phyloP scores from a whole-genome alignment of 176 grass and related monocot species.

The Hsuehochloa calcarea region DNA sequence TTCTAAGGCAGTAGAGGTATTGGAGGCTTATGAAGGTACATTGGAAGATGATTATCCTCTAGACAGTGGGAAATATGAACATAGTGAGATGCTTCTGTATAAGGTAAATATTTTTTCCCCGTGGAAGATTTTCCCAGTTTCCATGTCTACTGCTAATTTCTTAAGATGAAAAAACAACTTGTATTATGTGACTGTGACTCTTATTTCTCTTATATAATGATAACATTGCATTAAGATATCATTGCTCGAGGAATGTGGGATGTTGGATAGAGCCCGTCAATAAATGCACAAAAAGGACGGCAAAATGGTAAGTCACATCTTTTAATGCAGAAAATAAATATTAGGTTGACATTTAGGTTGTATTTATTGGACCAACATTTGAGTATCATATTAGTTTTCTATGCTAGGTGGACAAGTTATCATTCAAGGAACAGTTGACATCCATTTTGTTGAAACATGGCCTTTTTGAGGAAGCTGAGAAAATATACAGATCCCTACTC shows the following conservation, averaged over 20 bases:
- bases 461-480: conserved; percentile 72
- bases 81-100: conserved; percentile 94
- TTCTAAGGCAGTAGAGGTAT: conserved; percentile 77
- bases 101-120: conserved; percentile 43
- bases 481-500: conserved; percentile 74
- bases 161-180: too few species aligned
- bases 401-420: conserved; percentile 79
- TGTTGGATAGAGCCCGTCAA: conserved; percentile 75
- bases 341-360: too few species aligned
- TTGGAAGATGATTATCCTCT: conserved; percentile 98
- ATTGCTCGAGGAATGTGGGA: conserved; percentile 80
- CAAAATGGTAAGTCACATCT: conserved; percentile 68
- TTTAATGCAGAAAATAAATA: not conserved
- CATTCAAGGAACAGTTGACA: conserved; percentile 91
- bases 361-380: not conserved
- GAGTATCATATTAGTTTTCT: conserved; percentile 18
- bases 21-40: conserved; percentile 38
- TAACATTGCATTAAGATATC: conserved; percentile 53
- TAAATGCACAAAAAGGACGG: conserved; percentile 80
- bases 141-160: too few species aligned
- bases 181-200: too few species aligned
- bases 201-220: too few species aligned
- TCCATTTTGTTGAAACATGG: conserved; percentile 71
- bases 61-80: conserved; percentile 88
- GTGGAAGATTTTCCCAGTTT: too few species aligned